phyloP scores from a whole-genome alignment of 805 yeast species.

The Pichia paraexigua region DNA sequence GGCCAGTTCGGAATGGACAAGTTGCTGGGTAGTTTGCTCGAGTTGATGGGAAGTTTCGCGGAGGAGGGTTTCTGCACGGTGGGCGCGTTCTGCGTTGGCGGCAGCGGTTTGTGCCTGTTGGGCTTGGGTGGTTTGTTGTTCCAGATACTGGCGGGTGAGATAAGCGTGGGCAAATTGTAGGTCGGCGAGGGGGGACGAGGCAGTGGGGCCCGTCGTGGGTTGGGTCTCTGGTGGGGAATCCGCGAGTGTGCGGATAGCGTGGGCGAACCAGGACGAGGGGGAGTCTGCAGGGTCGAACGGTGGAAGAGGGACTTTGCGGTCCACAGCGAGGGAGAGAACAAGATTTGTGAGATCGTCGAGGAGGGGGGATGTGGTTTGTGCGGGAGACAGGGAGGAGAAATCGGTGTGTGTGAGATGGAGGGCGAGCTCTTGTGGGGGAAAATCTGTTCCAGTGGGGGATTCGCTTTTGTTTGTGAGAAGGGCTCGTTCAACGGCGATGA shows the following conservation, averaged over 20 bases:
- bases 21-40: background rate
- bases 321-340: background rate
- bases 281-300: background rate
- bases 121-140: background rate
- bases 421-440: background rate
- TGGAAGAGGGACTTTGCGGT: background rate
- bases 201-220: background rate
- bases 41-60: background rate
- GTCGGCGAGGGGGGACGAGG: background rate
- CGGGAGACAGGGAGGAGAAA: background rate
- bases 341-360: background rate
- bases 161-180: background rate
- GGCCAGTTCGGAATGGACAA: background rate
- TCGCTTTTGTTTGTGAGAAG: too few relatives aligned
- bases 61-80: background rate
- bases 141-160: background rate
- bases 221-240: background rate
- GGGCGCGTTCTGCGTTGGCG: background rate
- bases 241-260: background rate
- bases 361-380: background rate
- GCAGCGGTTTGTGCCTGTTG: background rate
- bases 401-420: background rate
- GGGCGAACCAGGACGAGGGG: background rate
- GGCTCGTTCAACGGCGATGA: background rate
- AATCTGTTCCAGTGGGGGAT: background rate